Base-by-base conservation (phyloP, 2,329 filamentous ascomycete genomes). In the Graphiopsis chlorocephala region DNA sequence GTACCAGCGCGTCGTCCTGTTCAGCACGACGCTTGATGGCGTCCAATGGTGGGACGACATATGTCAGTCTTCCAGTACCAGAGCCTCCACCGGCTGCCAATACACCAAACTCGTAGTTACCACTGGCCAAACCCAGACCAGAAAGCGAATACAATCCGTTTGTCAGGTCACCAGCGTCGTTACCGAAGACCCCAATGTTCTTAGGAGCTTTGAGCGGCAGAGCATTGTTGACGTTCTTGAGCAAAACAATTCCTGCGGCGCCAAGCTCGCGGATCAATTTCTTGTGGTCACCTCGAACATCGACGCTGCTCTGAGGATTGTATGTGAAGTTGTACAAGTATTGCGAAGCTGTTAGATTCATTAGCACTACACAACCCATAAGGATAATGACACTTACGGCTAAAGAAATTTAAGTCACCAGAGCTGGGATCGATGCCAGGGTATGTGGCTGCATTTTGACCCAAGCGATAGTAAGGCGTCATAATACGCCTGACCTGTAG, bases 401-500 rank as follows among this genome's bases (percentile, higher is more conserved):
- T n/a, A 57, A 64, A 61, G 63, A 62, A 65, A 57, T 68, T 68
- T 4, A 70, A 66, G 2, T 65, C 66, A 14, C 71, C 72, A 10
- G 67, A 66, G 17, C 72, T 71, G 0, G 74, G 69, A 63, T 80
- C 78, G 12, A 79, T 70, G 6, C 73, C 68, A 1, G 77, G 79
- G 70, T 74, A 80, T 31, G 75, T 71, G n/a, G 74, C 70, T 17
- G 66, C 85, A 17, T 64, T 52, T 71, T 89, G 87, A 25, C 85
- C 84, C 57, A 86, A 50, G 15, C 82, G 78, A 69, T 84, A 88
- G 81, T 83, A 88, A 0, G 84, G 75, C 2, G 85, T 82, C 53
- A 87, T 73, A 47, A 72, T 67, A 55, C 76, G 70, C 0, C 77
- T 82, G 20, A 58, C n/a, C n/a, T n/a, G n/a, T n/a, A n/a, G n/a